phyloP scores from a whole-genome alignment of 495 filamentous ascomycete species.

The Aspergillus incahuasiensis region DNA sequence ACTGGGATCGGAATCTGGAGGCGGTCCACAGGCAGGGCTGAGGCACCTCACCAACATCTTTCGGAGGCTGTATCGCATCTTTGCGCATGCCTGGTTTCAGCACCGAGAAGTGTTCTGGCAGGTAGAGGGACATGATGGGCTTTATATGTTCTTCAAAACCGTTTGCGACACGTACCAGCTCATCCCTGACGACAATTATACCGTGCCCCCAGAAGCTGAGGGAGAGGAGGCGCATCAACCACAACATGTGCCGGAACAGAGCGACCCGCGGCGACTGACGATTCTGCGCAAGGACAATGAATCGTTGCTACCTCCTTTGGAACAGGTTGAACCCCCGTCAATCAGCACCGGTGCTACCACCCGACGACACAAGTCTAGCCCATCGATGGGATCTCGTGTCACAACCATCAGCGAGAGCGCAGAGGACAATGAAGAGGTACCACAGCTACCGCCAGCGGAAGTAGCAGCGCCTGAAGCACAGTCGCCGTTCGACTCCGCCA shows the following conservation, averaged over 20 bases:
- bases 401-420: slow-evolving; percentile 66
- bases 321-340: slow-evolving; percentile 33
- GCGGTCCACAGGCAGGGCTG: slow-evolving; percentile 55
- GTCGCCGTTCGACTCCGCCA: neutral
- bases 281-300: slow-evolving; percentile 36
- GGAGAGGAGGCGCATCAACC: slow-evolving; percentile 54
- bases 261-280: slow-evolving; percentile 43
- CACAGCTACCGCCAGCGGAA: neutral
- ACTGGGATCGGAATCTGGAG: slow-evolving; percentile 58
- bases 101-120: slow-evolving; percentile 94
- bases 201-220: slow-evolving; percentile 88
- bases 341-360: slow-evolving; percentile 61
- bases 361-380: slow-evolving; percentile 66
- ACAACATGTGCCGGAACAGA: slow-evolving; percentile 24
- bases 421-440: slow-evolving; percentile 52
- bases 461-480: slow-evolving; percentile 12
- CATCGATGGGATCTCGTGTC: slow-evolving; percentile 69
- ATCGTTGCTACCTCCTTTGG: slow-evolving; percentile 17
- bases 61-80: slow-evolving; percentile 88
- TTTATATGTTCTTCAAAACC: slow-evolving; percentile 95
- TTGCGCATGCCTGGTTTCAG: slow-evolving; percentile 98
- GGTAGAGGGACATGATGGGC: slow-evolving; percentile 78
- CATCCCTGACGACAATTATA: slow-evolving; percentile 90
- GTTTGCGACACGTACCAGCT: slow-evolving; percentile 88
- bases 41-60: slow-evolving; percentile 93